Conservation (phyloP, 768 basidiomycete species). For the Boletus fagicola region DNA sequence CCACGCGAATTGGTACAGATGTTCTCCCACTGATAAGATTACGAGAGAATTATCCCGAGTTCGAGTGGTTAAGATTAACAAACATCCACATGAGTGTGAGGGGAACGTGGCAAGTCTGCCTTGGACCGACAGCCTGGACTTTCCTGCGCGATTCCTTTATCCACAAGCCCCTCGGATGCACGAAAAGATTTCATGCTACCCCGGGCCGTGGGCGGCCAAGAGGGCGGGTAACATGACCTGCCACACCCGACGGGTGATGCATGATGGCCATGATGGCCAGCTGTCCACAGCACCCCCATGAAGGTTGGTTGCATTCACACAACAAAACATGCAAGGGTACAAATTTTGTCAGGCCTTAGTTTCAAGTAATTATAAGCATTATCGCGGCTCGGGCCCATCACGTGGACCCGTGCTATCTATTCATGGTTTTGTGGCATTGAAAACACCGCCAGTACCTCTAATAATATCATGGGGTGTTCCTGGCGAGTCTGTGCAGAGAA, state of each 20-base stretch:
- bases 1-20: neutral
- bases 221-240: neutral
- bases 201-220: no score
- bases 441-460: neutral
- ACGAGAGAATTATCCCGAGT: neutral
- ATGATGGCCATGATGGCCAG: no score
- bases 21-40: constrained; percentile 11
- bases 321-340: neutral
- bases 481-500: neutral
- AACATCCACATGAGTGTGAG: neutral
- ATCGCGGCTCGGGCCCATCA: neutral
- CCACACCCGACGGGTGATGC: neutral
- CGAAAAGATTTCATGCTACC: no score
- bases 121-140: neutral
- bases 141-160: neutral
- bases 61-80: neutral
- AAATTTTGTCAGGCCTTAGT: neutral
- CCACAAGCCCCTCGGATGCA: neutral
- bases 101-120: neutral
- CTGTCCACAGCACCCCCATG: neutral
- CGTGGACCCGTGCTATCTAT: neutral
- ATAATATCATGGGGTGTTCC: neutral
- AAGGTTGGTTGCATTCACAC: neutral
- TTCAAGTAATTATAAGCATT: neutral
- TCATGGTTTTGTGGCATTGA: neutral